A percentile compares a stretch with the other conserved stretches of the same genome.
These are phyloP conservation scores for Xylaria sp. DNA, from an alignment of 2,329 filamentous ascomycete genomes.

Conservation along the genomic window DNA sequence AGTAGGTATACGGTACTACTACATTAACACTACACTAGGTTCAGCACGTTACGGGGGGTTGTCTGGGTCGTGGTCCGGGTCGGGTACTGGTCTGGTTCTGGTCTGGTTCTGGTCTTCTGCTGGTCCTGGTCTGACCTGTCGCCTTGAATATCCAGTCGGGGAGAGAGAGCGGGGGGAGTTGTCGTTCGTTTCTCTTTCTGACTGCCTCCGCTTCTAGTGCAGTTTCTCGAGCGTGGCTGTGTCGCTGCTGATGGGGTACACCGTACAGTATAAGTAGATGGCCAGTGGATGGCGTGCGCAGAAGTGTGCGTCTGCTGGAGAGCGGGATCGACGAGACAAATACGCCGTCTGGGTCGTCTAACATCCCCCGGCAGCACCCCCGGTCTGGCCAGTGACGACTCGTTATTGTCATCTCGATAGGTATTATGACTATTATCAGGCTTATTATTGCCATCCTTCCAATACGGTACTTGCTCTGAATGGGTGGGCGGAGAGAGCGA, in stretches of 20 bases:
- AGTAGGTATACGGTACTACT: neutral
- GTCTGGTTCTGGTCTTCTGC: no score
- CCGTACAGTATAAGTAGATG: neutral
- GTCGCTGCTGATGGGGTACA: constrained; percentile 7
- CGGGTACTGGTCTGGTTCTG: no score
- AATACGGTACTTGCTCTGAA: neutral
- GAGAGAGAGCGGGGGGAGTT: no score
- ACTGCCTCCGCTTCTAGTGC: neutral
- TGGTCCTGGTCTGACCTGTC: constrained; percentile 1
- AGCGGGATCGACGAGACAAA: constrained; percentile 23
- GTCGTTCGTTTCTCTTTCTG: neutral
- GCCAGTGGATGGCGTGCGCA: no score
- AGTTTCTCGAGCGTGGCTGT: constrained; percentile 19
- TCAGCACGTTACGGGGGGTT: neutral
- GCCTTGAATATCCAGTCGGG: no score
- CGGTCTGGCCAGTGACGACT: neutral
- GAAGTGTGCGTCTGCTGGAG: no score
- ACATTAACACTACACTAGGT: neutral
- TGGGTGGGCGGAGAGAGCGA: neutral
- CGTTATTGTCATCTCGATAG: neutral
- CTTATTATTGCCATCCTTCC: neutral
- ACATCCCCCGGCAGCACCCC: no score
- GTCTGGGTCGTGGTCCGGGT: no score
- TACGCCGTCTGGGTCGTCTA: constrained; percentile 1
- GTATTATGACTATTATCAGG: neutral